Conservation (phyloP, 2,329 filamentous ascomycete genomes). For the Massarina eburnea region DNA sequence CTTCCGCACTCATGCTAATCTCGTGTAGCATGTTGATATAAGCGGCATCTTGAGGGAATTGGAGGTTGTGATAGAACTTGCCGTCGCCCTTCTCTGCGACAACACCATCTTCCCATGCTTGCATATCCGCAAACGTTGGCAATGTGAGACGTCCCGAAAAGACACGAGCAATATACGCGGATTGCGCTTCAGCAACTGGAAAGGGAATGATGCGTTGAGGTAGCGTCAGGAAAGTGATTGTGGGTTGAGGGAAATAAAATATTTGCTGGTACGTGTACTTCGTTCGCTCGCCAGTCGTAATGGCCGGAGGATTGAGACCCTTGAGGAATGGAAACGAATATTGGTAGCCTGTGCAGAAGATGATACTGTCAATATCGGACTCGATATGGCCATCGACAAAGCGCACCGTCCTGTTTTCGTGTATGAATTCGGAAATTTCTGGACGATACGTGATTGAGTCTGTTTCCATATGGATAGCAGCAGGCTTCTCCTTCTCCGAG, state of each 20-base stretch:
- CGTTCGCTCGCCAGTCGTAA: slow-evolving; percentile 51
- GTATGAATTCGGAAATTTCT: slow-evolving; percentile 54
- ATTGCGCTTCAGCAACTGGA: slow-evolving; percentile 65
- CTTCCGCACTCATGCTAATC: not conserved
- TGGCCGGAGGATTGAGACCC: slow-evolving; percentile 52
- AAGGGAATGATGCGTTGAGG: slow-evolving; percentile 4
- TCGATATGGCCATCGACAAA: slow-evolving; percentile 69
- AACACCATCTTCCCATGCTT: slow-evolving; percentile 60
- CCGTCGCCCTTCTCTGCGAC: not conserved
- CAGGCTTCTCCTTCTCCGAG: slow-evolving; percentile 37
- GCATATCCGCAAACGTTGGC: slow-evolving; percentile 65
- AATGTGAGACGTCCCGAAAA: slow-evolving; percentile 69
- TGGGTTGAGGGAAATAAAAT: slow-evolving; percentile 72
- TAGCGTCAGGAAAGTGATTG: slow-evolving; percentile 68
- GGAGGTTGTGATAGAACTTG: not conserved
- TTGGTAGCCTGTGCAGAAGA: slow-evolving; percentile 86
- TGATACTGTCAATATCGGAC: slow-evolving; percentile 66
- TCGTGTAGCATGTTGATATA: slow-evolving; percentile 3
- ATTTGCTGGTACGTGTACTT: slow-evolving; percentile 74
- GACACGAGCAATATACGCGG: slow-evolving; percentile 70
- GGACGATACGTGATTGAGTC: slow-evolving; percentile 55
- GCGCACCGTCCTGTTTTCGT: slow-evolving; percentile 61
- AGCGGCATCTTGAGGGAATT: not conserved
- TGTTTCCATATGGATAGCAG: slow-evolving; percentile 62
- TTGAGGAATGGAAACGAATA: slow-evolving; percentile 74